Conservation (phyloP, 768 basidiomycete species). For the Auricularia sp. region DNA sequence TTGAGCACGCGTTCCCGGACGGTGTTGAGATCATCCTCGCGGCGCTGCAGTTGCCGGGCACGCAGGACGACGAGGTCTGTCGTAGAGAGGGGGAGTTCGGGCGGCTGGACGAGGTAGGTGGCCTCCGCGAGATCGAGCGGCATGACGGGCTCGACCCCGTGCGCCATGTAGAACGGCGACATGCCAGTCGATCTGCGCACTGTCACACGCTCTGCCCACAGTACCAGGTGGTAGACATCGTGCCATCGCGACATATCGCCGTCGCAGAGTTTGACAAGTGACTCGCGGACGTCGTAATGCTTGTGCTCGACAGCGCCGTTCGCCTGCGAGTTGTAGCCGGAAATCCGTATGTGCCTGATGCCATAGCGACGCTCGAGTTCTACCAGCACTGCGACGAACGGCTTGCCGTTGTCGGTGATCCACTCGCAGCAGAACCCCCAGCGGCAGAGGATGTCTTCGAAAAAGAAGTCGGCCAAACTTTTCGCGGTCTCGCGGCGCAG, state of each 20-base stretch:
- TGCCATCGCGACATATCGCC: conserved; percentile 12
- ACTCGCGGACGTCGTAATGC: conserved; percentile 21
- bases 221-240: conserved; percentile 13
- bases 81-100: background rate
- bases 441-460: conserved; percentile 15
- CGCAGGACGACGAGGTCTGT: conserved; percentile 10
- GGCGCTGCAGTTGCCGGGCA: conserved; percentile 9
- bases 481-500: conserved; percentile 17
- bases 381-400: conserved; percentile 6
- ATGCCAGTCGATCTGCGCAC: conserved; percentile 19
- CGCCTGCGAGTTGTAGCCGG: conserved; percentile 31
- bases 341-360: conserved; percentile 24
- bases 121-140: conserved; percentile 16
- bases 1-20: conserved; percentile 4
- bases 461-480: conserved; percentile 12
- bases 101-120: conserved; percentile 8
- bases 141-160: conserved; percentile 14
- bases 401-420: conserved; percentile 14
- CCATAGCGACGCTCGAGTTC: conserved; percentile 5
- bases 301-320: conserved; percentile 27
- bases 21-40: conserved; percentile 1
- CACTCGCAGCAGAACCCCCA: conserved; percentile 11
- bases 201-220: conserved; percentile 32
- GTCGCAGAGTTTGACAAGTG: conserved; percentile 22
- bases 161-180: conserved; percentile 16